Conservation (phyloP, 495 filamentous ascomycete species). For the Aspergillus carlsbadensis region DNA sequence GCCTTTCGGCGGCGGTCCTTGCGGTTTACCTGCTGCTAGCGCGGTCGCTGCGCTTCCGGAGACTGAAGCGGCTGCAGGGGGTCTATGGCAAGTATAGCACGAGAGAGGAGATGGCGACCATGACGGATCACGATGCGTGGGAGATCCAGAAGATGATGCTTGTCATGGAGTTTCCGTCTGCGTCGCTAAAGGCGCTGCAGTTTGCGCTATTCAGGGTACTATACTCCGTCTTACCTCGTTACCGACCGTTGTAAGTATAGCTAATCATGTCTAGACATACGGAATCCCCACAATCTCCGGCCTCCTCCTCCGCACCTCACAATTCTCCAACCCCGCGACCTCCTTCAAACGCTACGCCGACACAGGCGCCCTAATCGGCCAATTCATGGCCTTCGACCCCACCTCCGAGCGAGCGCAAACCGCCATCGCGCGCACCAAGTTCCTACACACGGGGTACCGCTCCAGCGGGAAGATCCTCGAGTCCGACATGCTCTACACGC, state of each 20-base stretch:
- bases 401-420: slow-evolving; percentile 48
- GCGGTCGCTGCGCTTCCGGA: slow-evolving; percentile 45
- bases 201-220: slow-evolving; percentile 62
- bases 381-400: slow-evolving; percentile 51
- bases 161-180: slow-evolving; percentile 55
- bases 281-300: slow-evolving; percentile 63
- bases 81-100: slow-evolving; percentile 45
- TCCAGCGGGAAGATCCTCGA: slow-evolving; percentile 58
- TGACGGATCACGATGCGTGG: slow-evolving; percentile 61
- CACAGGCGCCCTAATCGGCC: slow-evolving; percentile 56
- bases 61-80: slow-evolving; percentile 39
- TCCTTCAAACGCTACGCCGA: slow-evolving; percentile 64
- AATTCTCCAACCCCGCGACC: slow-evolving; percentile 49
- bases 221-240: background rate
- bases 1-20: background rate
- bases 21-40: slow-evolving; percentile 22
- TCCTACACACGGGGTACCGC: slow-evolving; percentile 57
- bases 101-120: slow-evolving; percentile 48
- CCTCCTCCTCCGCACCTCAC: slow-evolving; percentile 55
- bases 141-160: slow-evolving; percentile 49
- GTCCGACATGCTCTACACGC: slow-evolving; percentile 64
- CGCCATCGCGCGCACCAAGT: slow-evolving; percentile 65
- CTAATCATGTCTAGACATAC: slow-evolving; percentile 52
- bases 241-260: background rate
- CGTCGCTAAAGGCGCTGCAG: slow-evolving; percentile 52